Conservation (phyloP, 2,329 filamentous ascomycete genomes). For the Cladorrhinum sp. region DNA sequence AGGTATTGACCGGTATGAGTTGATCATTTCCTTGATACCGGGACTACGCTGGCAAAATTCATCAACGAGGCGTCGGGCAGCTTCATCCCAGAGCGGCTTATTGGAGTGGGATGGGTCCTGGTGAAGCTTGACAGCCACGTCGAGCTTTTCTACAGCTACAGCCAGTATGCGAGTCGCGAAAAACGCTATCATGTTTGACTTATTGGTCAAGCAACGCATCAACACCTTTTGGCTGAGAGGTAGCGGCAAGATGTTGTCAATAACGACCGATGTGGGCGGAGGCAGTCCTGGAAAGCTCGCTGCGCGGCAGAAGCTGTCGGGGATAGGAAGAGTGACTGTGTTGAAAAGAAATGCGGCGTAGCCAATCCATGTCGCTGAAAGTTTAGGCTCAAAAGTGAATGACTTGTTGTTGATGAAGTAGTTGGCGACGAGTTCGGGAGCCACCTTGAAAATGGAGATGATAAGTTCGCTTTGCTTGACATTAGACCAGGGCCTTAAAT, state of each 20-base stretch:
- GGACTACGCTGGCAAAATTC: constrained; percentile 79
- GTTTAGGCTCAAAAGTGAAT: constrained; percentile 86
- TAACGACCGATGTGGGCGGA: constrained; percentile 72
- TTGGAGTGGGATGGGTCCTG: constrained; percentile 40
- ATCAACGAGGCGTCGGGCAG: constrained; percentile 63
- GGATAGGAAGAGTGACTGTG: constrained; percentile 71
- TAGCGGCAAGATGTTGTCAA: constrained; percentile 83
- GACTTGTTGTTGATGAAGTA: constrained; percentile 80
- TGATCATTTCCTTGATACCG: constrained; percentile 75
- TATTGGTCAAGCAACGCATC: constrained; percentile 73
- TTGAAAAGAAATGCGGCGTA: constrained; percentile 88
- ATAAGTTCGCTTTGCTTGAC: constrained; percentile 78
- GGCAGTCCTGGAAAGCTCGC: constrained; percentile 63
- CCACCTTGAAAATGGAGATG: constrained; percentile 72
- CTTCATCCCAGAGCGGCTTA: constrained; percentile 63
- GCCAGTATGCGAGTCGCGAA: constrained; percentile 80
- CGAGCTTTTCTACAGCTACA: constrained; percentile 75
- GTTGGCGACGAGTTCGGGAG: constrained; percentile 81
- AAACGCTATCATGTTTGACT: constrained; percentile 75
- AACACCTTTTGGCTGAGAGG: constrained; percentile 79
- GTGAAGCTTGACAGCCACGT: constrained; percentile 60
- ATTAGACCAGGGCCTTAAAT: constrained; percentile 78
- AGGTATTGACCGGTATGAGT: constrained; percentile 66
- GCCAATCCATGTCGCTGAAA: constrained; percentile 91
- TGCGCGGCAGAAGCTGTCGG: constrained; percentile 66